A percentile compares a stretch with the other conserved stretches of the same genome.
phyloP scores from a whole-genome alignment of 2,329 filamentous ascomycete species.

The Phaeosphaeria sp. region DNA sequence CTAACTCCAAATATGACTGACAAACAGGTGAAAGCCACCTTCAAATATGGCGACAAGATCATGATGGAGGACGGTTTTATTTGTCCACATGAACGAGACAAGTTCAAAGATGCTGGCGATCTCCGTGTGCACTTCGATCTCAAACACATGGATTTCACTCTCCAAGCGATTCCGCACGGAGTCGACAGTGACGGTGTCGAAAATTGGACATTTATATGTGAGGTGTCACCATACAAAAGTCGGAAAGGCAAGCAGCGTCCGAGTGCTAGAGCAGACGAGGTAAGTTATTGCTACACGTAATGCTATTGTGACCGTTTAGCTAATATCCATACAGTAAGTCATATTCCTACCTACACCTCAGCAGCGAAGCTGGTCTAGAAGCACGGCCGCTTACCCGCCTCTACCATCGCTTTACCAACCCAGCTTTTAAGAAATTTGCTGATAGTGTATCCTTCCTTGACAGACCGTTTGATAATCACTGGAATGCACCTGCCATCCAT shows the following conservation, averaged over 20 bases:
- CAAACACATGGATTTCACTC: constrained; percentile 46
- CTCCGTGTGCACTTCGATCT: constrained; percentile 45
- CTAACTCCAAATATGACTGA: constrained; percentile 9
- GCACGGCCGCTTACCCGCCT: too few relatives aligned
- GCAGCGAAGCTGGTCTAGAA: too few relatives aligned
- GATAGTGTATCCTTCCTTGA: too few relatives aligned
- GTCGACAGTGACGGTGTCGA: constrained; percentile 18
- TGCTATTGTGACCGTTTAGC: too few relatives aligned
- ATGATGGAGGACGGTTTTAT: constrained; percentile 10
- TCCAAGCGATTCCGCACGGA: constrained; percentile 14
- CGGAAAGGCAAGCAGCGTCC: constrained; percentile 18
- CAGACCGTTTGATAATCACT: constrained; percentile 30
- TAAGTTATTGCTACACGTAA: not conserved
- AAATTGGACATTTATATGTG: constrained; percentile 23
- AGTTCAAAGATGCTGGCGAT: constrained; percentile 17
- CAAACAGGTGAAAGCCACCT: constrained; percentile 25
- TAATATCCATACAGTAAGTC: too few relatives aligned
- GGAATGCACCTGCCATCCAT: constrained; percentile 27
- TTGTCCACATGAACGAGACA: constrained; percentile 27
- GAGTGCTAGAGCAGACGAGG: constrained; percentile 30
- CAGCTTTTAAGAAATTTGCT: too few relatives aligned
- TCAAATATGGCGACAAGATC: constrained; percentile 17
- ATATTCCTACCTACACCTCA: too few relatives aligned
- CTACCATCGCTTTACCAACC: too few relatives aligned
- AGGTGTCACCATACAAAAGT: constrained; percentile 24